Base-by-base conservation (phyloP, 2,329 filamentous ascomycete genomes). In the Teratosphaeria epicoccoides region DNA sequence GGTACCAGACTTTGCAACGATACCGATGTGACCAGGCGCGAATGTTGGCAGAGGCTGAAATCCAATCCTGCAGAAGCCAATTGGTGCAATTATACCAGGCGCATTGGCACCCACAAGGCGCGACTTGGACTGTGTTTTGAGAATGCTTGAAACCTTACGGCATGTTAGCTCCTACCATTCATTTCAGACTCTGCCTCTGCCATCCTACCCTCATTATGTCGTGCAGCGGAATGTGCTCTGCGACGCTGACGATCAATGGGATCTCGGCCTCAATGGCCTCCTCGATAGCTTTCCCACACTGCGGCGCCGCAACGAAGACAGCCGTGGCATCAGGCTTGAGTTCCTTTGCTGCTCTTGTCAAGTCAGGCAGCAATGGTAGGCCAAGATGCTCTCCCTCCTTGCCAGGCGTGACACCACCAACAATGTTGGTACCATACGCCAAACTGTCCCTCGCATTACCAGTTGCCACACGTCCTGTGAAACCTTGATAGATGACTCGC, bases 221-320 rank as follows among this genome's bases (percentile, higher is more conserved):
- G 65, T 89, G 85, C 17, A 88, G 70, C 0, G 87, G 87, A 28
- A 90, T 84, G 65, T 89, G 85, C 65, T 91, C 87, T 5, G 87
- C 85, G 6, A 91, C 86, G 5, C 85, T 84, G 6, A 89, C 85
- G 22, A 90, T 81, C 1, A 90, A 75, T 0, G 85, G 84, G 0
- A 90, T 82, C 62, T 90, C 85, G 0, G 85, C 85, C 66, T 84
- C 85, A 49, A 89, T 86, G 1, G 87, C 86, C 65, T 90, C 85
- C 65, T 87, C 83, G 60, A 91, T 89, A 0, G 87, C 87, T 24
- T 75, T 74, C 0, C 82, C 76, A 1, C 86, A 87, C 57, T 85
- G 80, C 53, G 82, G 79, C n/a, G 86, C 85, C 1, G 86, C 83
- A 2, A 90, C 87, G 59, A 88, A 90, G 51, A 91, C 85, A 4